Evolutionary conservation across 345 rosid species (phyloP), one percentile per base, ranked within the genome.

Genomic region (Acer campestre): DNA sequence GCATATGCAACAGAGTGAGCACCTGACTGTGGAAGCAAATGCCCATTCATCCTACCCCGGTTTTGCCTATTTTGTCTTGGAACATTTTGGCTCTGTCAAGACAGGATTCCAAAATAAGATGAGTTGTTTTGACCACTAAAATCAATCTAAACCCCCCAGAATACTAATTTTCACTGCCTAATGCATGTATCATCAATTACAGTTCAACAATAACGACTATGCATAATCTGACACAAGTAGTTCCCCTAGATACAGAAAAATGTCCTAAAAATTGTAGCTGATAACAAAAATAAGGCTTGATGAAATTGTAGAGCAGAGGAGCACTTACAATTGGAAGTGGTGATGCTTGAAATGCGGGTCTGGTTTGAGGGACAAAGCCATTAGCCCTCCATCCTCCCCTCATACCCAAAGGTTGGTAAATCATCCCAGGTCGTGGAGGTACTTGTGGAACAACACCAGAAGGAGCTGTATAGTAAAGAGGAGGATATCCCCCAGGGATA

Each of bases 371-470:
- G 31, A 80, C 82, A 80, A 89, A 78, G 69, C 85, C 84, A 77
- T 80, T 82, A 16, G 85, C 74, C 77, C 90, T 82, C 93, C 94
- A 89, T 16, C 83, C 88, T 17, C 89, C 86, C 82, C 90, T 83
- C 81, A 87, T 56, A 73, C 87, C 90, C 78, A 89, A 61, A 17
- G 92, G 85, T 77, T 82, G 94, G 76, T 88, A 91, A 89, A 90
- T 82, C 79, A 85, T 67, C 61, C 87, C 87, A 0, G 90, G 85
- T 62, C 78, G 88, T 10, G 85, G 77, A 75, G 86, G 81, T 68
- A 82, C 65, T 76, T 89, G 93, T 80, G 93, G 74, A 69, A 86
- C 80, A 53, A 87, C 59, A 69, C 87, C 82, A n/a, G 90, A 63
- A 65, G 94, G 89, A 82, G 85, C 80, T 62, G 90, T 38, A 68